Evolutionary conservation across 2,329 filamentous ascomycete genomes (phyloP).

Genomic region (Phialemonium atrogriseum): DNA sequence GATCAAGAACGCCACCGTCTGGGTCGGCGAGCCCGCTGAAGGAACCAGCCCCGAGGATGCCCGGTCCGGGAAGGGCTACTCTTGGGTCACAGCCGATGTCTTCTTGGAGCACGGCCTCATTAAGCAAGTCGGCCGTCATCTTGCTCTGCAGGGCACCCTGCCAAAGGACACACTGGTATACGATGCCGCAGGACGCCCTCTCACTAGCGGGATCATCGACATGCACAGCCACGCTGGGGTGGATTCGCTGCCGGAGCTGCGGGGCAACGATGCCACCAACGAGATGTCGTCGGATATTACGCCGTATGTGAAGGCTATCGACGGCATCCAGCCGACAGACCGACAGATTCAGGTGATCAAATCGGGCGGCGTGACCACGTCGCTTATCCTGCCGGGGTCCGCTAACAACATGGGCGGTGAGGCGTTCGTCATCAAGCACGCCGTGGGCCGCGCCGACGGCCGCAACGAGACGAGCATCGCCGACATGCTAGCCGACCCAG

Average conservation of each 20-base stretch:
- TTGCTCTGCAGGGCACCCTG: constrained; percentile 33
- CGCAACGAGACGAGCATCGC: constrained; percentile 53
- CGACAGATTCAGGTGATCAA: constrained; percentile 62
- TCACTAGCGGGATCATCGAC: constrained; percentile 62
- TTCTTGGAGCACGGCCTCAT: constrained; percentile 55
- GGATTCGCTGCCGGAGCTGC: constrained; percentile 44
- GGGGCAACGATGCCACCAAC: constrained; percentile 51
- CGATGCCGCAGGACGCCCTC: constrained; percentile 49
- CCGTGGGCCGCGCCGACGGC: constrained; percentile 51
- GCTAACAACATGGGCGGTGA: constrained; percentile 69
- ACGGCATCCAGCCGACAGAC: constrained; percentile 55
- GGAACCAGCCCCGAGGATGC: constrained; percentile 47
- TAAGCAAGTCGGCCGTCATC: constrained; percentile 37
- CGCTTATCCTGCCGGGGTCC: constrained; percentile 57
- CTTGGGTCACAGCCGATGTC: constrained; percentile 53
- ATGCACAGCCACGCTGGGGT: constrained; percentile 64
- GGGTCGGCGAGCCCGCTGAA: constrained; percentile 51
- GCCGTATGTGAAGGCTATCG: constrained; percentile 59
- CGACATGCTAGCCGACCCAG: constrained; percentile 59
- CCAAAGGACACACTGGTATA: constrained; percentile 41
- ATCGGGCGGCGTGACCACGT: constrained; percentile 64
- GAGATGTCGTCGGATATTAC: constrained; percentile 58
- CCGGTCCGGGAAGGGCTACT: constrained; percentile 48
- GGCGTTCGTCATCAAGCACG: constrained; percentile 61
- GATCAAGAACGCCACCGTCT: constrained; percentile 59